Base-by-base conservation (phyloP, 257 asterid species). In the Gentiana dahurica region DNA sequence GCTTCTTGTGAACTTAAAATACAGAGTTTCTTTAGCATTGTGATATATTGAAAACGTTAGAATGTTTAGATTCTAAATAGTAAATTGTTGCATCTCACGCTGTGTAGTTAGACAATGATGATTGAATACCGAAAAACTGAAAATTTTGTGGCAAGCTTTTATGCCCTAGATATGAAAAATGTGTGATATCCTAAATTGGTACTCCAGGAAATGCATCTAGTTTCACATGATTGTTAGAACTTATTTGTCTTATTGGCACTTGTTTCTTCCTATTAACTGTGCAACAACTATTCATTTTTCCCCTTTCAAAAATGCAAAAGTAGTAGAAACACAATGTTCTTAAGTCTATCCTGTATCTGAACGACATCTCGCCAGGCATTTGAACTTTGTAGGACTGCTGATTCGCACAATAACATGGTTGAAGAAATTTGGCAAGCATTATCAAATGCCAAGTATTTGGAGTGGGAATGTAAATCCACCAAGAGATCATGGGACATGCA, bases 341-440 rank as follows among this genome's bases (percentile, higher is more conserved):
- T 10, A 8, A 39, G 8, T 9, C 24, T 24, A 4, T 15, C 37
- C 48, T 7, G 12, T 51, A 36, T 51, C 48, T 50, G 57, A 43
- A 34, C 13, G 9, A 49, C 49, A 11, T 59, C 33, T 58, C 57
- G 4, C 53, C 65, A 87, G 98, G 94, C 98, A 13, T 69, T 85
- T 80, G 93, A 91, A 77, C 87, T 83, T 53, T 95, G 88, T 62
- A 78, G 81, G 59, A 85, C 77, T 54, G 85, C 83, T 33, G 58
- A 76, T 54, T 88, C 94, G 37, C 72, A 76, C 52, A 81, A 94
- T 32, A 79, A 78, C 73, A 83, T 87, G 97, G 88, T 87, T 57
- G 97, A 87, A 72, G 95, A 91, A 68, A 87, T 87, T 49, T 91
- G 97, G 97, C 88, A 69, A 70, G 97, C 80, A 74, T 94, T 91